Conservation (phyloP, 306 rosid species). For the Urtica urens region DNA sequence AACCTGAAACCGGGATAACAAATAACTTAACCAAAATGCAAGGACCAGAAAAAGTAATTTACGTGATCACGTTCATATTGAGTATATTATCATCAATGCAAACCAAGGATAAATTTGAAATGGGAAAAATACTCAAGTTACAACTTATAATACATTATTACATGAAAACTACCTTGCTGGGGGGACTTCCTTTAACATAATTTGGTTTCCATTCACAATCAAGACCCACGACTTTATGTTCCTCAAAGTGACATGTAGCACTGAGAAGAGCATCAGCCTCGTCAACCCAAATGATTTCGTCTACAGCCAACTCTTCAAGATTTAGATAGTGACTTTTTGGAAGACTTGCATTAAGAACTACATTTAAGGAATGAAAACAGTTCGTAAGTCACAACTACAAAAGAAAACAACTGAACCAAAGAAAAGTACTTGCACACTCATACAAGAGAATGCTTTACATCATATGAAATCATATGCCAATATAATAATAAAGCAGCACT, state of each 20-base stretch:
- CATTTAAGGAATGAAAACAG: background rate
- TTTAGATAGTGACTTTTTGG: slow-evolving; percentile 44
- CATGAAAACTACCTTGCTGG: slow-evolving; percentile 86
- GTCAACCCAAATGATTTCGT: slow-evolving; percentile 72
- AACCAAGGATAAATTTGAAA: background rate
- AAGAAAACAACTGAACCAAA: background rate
- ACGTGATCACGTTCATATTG: background rate
- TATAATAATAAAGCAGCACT: no score
- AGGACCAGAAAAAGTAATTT: background rate
- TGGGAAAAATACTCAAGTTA: background rate
- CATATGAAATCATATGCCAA: no score
- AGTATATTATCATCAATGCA: no score
- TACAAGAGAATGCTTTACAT: background rate
- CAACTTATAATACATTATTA: no score
- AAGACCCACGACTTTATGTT: slow-evolving; percentile 67
- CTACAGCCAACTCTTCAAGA: slow-evolving; percentile 50
- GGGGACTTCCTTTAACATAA: slow-evolving; percentile 56
- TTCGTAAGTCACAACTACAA: slow-evolving; percentile 5
- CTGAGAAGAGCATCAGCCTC: slow-evolving; percentile 42
- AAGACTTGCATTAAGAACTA: slow-evolving; percentile 51
- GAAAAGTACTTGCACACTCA: background rate
- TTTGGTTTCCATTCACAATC: slow-evolving; percentile 99
- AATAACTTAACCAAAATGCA: background rate
- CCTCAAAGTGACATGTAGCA: slow-evolving; percentile 62
- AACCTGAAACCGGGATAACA: slow-evolving; percentile 51